Percentiles rank a stretch among this genome's conserved stretches.
Conservation (phyloP, 192 early-diverging fungal genomes). For the Podila epicladia region DNA sequence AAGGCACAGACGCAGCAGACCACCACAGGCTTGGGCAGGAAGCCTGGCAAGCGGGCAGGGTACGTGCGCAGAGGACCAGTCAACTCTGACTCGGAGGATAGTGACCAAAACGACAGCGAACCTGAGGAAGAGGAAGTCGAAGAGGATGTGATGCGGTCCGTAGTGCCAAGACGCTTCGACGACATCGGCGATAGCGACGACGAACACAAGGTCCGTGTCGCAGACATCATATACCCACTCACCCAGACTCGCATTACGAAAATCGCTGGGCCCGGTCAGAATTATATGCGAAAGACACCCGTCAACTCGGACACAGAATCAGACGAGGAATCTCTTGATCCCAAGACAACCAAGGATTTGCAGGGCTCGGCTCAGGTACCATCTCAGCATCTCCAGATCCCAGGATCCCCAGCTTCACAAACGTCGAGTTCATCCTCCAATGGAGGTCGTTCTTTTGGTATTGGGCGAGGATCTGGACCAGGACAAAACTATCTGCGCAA, state of each 20-base stretch:
- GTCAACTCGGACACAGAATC: constrained; percentile 44
- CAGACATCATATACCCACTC: neutral
- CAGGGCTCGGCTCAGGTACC: neutral
- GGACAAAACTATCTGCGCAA: constrained; percentile 48
- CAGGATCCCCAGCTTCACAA: neutral
- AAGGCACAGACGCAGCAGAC: neutral
- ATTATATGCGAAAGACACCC: constrained; percentile 41
- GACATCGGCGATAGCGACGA: neutral
- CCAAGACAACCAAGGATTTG: neutral
- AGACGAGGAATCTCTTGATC: constrained; percentile 19
- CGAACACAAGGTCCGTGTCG: neutral
- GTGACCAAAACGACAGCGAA: neutral
- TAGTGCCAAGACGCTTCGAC: constrained; percentile 1
- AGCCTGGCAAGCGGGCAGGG: neutral
- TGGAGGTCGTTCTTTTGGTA: constrained; percentile 1
- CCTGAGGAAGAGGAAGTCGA: neutral
- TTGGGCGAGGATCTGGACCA: constrained; percentile 13
- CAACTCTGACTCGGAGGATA: neutral
- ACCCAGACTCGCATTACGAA: constrained; percentile 1
- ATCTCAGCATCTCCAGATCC: neutral
- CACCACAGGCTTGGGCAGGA: neutral
- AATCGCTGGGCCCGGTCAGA: constrained; percentile 22
- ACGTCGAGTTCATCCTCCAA: neutral
- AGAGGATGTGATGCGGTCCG: neutral
- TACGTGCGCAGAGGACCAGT: neutral